Evolutionary conservation across 2,329 filamentous ascomycete genomes (phyloP).

Genomic region (Hymenoscyphus fraxineus): DNA sequence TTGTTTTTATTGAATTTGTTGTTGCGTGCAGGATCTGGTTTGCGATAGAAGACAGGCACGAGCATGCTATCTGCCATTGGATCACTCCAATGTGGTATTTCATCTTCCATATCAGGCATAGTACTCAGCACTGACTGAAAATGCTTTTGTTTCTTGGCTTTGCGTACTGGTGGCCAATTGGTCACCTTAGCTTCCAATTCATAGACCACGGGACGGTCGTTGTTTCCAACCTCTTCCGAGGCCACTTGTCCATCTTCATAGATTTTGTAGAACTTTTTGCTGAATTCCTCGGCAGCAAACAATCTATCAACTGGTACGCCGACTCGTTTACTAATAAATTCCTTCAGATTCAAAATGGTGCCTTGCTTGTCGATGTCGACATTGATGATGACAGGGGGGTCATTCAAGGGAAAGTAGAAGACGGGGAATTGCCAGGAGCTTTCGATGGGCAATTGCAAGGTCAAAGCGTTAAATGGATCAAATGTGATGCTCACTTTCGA

Average conservation of each 20-base stretch:
- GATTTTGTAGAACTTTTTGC: constrained; percentile 79
- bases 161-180: constrained; percentile 63
- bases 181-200: constrained; percentile 78
- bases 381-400: constrained; percentile 65
- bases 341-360: constrained; percentile 65
- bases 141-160: constrained; percentile 27
- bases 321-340: constrained; percentile 63
- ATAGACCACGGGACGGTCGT: constrained; percentile 65
- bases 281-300: constrained; percentile 81
- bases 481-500: constrained; percentile 98
- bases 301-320: constrained; percentile 62
- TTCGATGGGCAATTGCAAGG: constrained; percentile 83
- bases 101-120: constrained; percentile 43
- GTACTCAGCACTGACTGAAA: constrained; percentile 41
- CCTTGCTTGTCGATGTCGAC: constrained; percentile 78
- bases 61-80: constrained; percentile 61
- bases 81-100: constrained; percentile 53
- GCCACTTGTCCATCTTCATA: constrained; percentile 68
- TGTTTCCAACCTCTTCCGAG: constrained; percentile 64
- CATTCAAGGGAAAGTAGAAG: constrained; percentile 73
- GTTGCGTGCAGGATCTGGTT: constrained; percentile 35
- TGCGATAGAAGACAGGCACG: constrained; percentile 68
- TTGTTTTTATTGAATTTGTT: constrained; percentile 32
- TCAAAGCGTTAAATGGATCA: constrained; percentile 93
- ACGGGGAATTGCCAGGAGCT: constrained; percentile 74